These are phyloP conservation scores for Nicotiana undulata DNA, from an alignment of 257 asterid genomes.

Conservation along the genomic window DNA sequence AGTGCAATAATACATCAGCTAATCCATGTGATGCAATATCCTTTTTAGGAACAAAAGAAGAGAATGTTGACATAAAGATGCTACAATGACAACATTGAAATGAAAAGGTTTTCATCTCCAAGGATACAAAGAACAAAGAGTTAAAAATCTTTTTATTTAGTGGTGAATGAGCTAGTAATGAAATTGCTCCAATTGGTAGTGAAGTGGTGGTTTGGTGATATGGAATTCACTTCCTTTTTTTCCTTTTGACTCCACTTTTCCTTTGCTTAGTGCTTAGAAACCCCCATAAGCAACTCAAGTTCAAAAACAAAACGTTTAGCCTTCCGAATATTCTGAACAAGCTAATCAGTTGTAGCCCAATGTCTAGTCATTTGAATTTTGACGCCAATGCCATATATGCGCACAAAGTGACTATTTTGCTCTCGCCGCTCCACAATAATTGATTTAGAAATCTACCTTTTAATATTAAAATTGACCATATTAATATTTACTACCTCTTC, in stretches of 20 bases:
- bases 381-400: neutral
- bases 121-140: neutral
- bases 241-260: conserved; percentile 7
- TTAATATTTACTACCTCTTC: no score
- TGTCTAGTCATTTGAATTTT: neutral
- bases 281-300: neutral
- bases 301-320: neutral
- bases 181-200: neutral
- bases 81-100: conserved; percentile 2
- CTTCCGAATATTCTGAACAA: neutral
- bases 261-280: neutral
- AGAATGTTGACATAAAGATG: neutral
- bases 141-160: neutral
- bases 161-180: neutral
- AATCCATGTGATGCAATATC: conserved; percentile 1
- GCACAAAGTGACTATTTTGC: neutral
- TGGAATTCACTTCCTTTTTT: conserved; percentile 35
- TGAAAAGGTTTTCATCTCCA: neutral
- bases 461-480: no score
- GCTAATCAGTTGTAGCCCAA: neutral
- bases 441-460: no score
- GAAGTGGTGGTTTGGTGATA: conserved; percentile 26
- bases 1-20: neutral
- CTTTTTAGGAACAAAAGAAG: neutral
- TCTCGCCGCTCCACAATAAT: no score